phyloP scores from a whole-genome alignment of 192 early-diverging fungal species.

The Mortierella alpina region DNA sequence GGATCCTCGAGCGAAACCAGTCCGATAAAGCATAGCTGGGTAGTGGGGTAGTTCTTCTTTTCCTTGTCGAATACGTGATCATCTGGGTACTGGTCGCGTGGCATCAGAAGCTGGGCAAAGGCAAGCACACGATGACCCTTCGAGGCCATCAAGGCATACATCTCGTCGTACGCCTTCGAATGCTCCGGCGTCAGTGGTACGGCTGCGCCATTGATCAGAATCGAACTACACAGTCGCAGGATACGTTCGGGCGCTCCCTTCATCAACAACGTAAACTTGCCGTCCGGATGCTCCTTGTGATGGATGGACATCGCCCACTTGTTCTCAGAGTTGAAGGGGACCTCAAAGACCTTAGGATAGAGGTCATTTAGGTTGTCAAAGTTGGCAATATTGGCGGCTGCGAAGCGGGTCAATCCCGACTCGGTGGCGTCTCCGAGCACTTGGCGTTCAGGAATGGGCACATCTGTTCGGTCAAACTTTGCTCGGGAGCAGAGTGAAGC shows the following conservation, averaged over 20 bases:
- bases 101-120: conserved; percentile 84
- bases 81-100: conserved; percentile 73
- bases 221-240: conserved; percentile 79
- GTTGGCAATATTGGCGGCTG: conserved; percentile 72
- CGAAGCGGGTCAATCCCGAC: conserved; percentile 87
- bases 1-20: conserved; percentile 92
- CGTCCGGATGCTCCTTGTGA: conserved; percentile 72
- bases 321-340: conserved; percentile 95
- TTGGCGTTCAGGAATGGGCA: conserved; percentile 82
- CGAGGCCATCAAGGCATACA: conserved; percentile 88
- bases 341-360: conserved; percentile 93
- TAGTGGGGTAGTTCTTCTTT: conserved; percentile 76
- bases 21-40: conserved; percentile 80
- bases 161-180: conserved; percentile 70
- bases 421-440: conserved; percentile 96
- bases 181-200: conserved; percentile 76
- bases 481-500: conserved; percentile 86
- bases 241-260: conserved; percentile 98
- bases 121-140: conserved; percentile 96
- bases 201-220: conserved; percentile 65
- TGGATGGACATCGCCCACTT: conserved; percentile 96
- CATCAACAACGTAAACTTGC: conserved; percentile 84
- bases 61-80: conserved; percentile 82
- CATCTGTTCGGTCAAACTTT: conserved; percentile 89
- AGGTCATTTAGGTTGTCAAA: conserved; percentile 76